Evolutionary conservation across 1,139 yeast genomes (phyloP), one percentile per base, ranked within the genome.

Genomic region (Eremothecium cymbalariae): DNA sequence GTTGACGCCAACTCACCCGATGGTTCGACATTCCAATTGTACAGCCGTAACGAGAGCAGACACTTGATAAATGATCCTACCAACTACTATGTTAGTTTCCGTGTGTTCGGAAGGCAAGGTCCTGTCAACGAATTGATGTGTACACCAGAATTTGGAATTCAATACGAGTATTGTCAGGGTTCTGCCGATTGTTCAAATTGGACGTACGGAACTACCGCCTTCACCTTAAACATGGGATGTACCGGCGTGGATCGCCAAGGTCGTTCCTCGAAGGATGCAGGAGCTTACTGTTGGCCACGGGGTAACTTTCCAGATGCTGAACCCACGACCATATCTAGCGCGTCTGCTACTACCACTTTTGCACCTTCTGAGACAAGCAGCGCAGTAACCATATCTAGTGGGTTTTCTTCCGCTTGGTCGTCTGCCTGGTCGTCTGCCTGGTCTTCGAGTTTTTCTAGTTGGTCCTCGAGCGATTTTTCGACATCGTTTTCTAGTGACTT

Each of bases 221-320:
- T 47, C 24, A 59, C 54, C 33, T 50, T 58, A 35, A 38, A 35
- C n/a, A 44, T 55, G 14, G 56, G 55, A n/a, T 57, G 62, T 41
- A 42, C 42, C 33, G 32, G 39, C 25, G 34, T 25, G 19, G 57
- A 55, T 25, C 55, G 55, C 27, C 43, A 47, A 25, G 50, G 48
- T 16, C 40, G 50, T 14, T 45, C 56, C 1, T 41, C 41, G 39
- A 46, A 53, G 7, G 57, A 54, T 37, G 48, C 55, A 25, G 51
- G 61, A 4, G 46, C 49, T 4, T 58, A 48, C 38, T 52, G 53
- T 39, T 57, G 60, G 60, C 34, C 30, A 20, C 28, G 28, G 21
- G 21, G n/a, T n/a, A n/a, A n/a, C n/a, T n/a, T n/a, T n/a, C n/a
- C n/a, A n/a, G n/a, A n/a, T n/a, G n/a, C n/a, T n/a, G n/a, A n/a